phyloP scores from a whole-genome alignment of 495 filamentous ascomycete species.

The Emericellopsis terricola region DNA sequence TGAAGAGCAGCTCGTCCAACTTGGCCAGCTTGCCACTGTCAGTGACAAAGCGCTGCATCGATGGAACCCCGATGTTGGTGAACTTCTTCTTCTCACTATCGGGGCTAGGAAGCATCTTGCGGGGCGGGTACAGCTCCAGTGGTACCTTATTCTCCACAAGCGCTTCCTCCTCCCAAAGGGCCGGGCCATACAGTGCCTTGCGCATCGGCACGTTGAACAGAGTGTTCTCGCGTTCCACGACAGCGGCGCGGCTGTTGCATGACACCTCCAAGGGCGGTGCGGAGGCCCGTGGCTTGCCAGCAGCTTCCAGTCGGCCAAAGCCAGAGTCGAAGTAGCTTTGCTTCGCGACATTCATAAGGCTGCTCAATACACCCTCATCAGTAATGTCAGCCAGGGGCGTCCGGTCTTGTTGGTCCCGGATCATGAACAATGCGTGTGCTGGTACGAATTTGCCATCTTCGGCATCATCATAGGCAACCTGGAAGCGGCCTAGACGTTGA shows the following conservation, averaged over 20 bases:
- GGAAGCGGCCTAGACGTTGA: conserved; percentile 28
- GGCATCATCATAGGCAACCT: conserved; percentile 22
- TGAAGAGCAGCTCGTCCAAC: conserved; percentile 68
- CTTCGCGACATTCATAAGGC: conserved; percentile 64
- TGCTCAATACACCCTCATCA: conserved; percentile 49
- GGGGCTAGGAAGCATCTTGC: conserved; percentile 53
- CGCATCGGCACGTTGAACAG: conserved; percentile 67
- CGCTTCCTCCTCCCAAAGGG: conserved; percentile 46
- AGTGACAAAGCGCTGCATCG: conserved; percentile 97
- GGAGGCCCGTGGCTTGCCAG: conserved; percentile 51
- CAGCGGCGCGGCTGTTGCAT: conserved; percentile 47
- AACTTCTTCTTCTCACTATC: conserved; percentile 64
- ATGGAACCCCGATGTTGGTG: conserved; percentile 81
- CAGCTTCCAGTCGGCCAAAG: conserved; percentile 61
- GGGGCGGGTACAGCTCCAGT: conserved; percentile 39
- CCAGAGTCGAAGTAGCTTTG: conserved; percentile 47
- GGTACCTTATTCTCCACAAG: conserved; percentile 54
- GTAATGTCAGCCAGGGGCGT: conserved; percentile 53
- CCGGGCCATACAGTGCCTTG: conserved; percentile 52
- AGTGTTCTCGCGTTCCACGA: conserved; percentile 49
- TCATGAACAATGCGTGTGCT: conserved; percentile 61
- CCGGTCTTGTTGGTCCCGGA: conserved; percentile 50
- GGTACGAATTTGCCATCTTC: conserved; percentile 44
- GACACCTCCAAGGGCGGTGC: conserved; percentile 78
- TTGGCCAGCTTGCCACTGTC: conserved; percentile 93